Evolutionary conservation across 495 filamentous ascomycete genomes (phyloP).

Genomic region (Friedmanniomyces endolithicus): DNA sequence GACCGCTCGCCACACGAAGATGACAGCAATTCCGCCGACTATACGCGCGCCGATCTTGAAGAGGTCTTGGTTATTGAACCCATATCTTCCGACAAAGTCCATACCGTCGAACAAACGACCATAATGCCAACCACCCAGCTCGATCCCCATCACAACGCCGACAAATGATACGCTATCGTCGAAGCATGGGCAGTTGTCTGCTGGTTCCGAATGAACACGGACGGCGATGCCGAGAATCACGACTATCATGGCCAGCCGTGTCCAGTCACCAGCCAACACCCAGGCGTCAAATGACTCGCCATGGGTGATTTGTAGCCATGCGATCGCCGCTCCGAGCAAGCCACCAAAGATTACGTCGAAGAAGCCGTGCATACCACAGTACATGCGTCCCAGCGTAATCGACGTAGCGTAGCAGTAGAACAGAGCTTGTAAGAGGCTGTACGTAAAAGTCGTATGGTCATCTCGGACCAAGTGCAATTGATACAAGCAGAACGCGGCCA

Average conservation of each 20-base stretch:
- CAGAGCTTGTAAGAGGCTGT: background rate
- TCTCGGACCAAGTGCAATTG: constrained; percentile 51
- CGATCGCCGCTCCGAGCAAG: constrained; percentile 53
- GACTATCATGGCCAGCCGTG: constrained; percentile 46
- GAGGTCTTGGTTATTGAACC: constrained; percentile 49
- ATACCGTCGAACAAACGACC: constrained; percentile 24
- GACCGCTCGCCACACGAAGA: constrained; percentile 79
- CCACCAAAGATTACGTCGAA: constrained; percentile 75
- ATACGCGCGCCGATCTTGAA: constrained; percentile 49
- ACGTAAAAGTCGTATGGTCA: constrained; percentile 35
- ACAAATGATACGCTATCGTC: constrained; percentile 93
- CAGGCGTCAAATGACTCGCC: constrained; percentile 55
- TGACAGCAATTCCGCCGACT: constrained; percentile 61
- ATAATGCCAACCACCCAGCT: constrained; percentile 72
- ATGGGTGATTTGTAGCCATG: constrained; percentile 59
- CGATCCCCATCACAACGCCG: constrained; percentile 71
- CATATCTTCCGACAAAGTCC: constrained; percentile 21
- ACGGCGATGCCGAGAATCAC: constrained; percentile 61
- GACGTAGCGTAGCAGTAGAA: constrained; percentile 73
- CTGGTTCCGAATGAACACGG: constrained; percentile 86
- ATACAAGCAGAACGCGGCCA: constrained; percentile 70
- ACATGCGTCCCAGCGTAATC: constrained; percentile 78
- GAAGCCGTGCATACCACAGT: constrained; percentile 98
- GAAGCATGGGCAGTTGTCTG: constrained; percentile 93
- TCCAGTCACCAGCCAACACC: constrained; percentile 44